Evolutionary conservation across 768 basidiomycete genomes (phyloP).

Genomic region (Glaciozyma antarctica): DNA sequence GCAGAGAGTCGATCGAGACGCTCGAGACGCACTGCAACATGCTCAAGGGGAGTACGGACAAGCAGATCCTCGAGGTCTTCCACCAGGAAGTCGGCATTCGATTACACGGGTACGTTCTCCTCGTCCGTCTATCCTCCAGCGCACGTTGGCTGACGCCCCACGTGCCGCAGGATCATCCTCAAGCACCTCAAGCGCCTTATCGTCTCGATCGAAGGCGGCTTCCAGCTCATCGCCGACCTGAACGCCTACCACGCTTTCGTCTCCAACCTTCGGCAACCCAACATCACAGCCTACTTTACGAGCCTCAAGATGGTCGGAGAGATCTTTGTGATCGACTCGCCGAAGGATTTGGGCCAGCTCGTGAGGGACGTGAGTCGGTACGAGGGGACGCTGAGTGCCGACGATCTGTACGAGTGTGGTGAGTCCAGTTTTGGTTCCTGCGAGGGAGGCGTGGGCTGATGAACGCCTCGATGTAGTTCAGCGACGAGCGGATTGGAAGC

Average conservation of each 20-base stretch:
- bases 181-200: constrained; percentile 97
- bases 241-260: constrained; percentile 90
- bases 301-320: constrained; percentile 96
- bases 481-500: constrained; percentile 70
- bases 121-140: background rate
- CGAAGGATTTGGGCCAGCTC: constrained; percentile 91
- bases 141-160: background rate
- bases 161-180: constrained; percentile 63
- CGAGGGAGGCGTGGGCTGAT: too few relatives aligned
- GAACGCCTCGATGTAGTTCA: constrained; percentile 8
- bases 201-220: constrained; percentile 84
- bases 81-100: constrained; percentile 95
- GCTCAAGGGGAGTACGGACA: constrained; percentile 83
- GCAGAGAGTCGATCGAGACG: constrained; percentile 78
- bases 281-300: constrained; percentile 80
- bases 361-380: constrained; percentile 91
- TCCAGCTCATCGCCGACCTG: constrained; percentile 90
- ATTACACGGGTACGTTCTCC: constrained; percentile 55
- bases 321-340: constrained; percentile 70
- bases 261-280: constrained; percentile 68
- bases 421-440: constrained; percentile 42
- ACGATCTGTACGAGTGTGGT: constrained; percentile 96
- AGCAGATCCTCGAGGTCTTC: constrained; percentile 94
- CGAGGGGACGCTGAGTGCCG: constrained; percentile 86
- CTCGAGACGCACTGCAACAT: constrained; percentile 84